Conservation (phyloP, 2,329 filamentous ascomycete species). For the Apiospora koreana region DNA sequence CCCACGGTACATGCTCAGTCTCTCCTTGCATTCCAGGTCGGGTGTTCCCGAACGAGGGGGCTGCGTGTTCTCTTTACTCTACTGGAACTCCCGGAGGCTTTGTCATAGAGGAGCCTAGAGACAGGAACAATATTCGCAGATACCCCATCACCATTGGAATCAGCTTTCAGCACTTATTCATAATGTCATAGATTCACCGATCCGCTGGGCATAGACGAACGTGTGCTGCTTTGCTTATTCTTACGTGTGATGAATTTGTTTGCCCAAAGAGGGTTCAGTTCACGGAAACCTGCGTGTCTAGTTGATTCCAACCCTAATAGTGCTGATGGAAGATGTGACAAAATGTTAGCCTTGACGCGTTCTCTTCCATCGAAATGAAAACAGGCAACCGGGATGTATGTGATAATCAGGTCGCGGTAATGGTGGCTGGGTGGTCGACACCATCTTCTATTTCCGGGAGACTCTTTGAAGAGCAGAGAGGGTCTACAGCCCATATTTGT, state of each 20-base stretch:
- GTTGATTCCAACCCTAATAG: background rate
- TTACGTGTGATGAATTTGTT: background rate
- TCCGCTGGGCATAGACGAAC: background rate
- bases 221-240: background rate
- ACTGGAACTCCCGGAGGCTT: background rate
- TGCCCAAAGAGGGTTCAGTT: background rate
- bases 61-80: background rate
- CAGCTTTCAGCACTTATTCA: background rate
- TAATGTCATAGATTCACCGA: background rate
- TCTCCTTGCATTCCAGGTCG: conserved; percentile 5
- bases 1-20: background rate
- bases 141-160: no score
- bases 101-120: background rate
- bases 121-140: background rate
- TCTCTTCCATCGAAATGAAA: background rate
- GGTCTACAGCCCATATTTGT: background rate
- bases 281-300: background rate
- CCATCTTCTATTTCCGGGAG: background rate
- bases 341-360: background rate
- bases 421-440: background rate
- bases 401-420: background rate
- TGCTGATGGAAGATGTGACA: background rate
- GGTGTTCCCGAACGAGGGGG: background rate
- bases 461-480: background rate
- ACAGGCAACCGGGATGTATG: background rate